These are phyloP conservation scores for Chloranthus sessilifolius DNA, from an alignment of 164 flowering plant species.

Conservation along the genomic window DNA sequence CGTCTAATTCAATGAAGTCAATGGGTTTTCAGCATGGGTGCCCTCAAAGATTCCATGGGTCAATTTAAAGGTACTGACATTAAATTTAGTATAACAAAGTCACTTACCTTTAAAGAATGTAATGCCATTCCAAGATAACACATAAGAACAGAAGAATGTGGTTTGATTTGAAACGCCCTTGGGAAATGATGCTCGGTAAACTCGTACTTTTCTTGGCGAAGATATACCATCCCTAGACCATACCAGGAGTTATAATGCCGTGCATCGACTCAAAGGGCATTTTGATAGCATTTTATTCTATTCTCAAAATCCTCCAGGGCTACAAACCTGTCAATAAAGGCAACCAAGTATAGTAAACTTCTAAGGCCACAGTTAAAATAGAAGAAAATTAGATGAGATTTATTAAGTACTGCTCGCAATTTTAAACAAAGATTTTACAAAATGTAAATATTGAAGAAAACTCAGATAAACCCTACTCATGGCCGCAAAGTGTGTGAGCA, in stretches of 20 bases:
- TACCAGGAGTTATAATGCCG: slow-evolving; percentile 97
- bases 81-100: too few species aligned
- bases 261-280: slow-evolving; percentile 72
- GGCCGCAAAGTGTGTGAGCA: slow-evolving; percentile 97
- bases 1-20: too few species aligned
- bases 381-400: too few species aligned
- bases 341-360: background rate
- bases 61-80: too few species aligned
- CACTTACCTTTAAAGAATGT: slow-evolving; percentile 71
- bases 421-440: too few species aligned
- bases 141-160: slow-evolving; percentile 93
- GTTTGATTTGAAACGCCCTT: slow-evolving; percentile 80
- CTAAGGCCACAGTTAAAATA: slow-evolving; percentile 4
- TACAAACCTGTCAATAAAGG: slow-evolving; percentile 50
- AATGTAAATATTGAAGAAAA: background rate
- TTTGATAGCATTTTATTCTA: slow-evolving; percentile 86
- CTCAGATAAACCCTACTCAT: slow-evolving; percentile 87
- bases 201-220: slow-evolving; percentile 91
- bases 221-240: slow-evolving; percentile 94
- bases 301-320: slow-evolving; percentile 93
- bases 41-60: too few species aligned
- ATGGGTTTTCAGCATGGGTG: too few species aligned
- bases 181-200: slow-evolving; percentile 94
- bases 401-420: too few species aligned
- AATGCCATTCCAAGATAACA: slow-evolving; percentile 94